Conservation (phyloP, 192 early-diverging fungal genomes). For the Dissophora ornata region DNA sequence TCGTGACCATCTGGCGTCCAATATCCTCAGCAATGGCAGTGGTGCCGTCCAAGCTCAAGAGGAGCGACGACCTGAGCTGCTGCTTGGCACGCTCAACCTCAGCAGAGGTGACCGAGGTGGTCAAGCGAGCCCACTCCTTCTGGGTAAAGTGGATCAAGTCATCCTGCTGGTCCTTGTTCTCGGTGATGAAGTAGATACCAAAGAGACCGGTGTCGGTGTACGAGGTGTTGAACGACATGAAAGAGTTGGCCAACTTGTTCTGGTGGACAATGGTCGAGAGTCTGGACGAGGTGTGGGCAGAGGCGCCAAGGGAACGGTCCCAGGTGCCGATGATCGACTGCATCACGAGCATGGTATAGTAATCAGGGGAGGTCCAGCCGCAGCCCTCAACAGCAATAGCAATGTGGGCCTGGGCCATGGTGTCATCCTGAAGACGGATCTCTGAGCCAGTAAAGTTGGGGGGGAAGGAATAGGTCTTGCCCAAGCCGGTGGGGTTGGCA, state of each 20-base stretch:
- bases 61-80: constrained; percentile 95
- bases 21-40: constrained; percentile 97
- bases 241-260: constrained; percentile 93
- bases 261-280: constrained; percentile 87
- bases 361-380: constrained; percentile 94
- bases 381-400: constrained; percentile 97
- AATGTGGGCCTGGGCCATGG: constrained; percentile 92
- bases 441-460: constrained; percentile 93
- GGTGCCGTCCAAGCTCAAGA: constrained; percentile 93
- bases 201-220: constrained; percentile 98
- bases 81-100: constrained; percentile 98
- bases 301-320: constrained; percentile 94
- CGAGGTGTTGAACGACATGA: constrained; percentile 99
- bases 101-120: constrained; percentile 82
- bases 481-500: constrained; percentile 59
- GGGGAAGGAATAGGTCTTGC: constrained; percentile 56
- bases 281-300: constrained; percentile 86
- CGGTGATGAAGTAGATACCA: constrained; percentile 93
- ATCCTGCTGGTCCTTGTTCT: constrained; percentile 85
- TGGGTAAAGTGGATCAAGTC: constrained; percentile 89
- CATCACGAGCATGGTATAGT: constrained; percentile 95
- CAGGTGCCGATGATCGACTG: constrained; percentile 97
- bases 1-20: constrained; percentile 94
- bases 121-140: constrained; percentile 94
- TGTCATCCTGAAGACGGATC: constrained; percentile 88